phyloP scores from a whole-genome alignment of 352 stramenopile species.

The Globisporangium echinulatum region DNA sequence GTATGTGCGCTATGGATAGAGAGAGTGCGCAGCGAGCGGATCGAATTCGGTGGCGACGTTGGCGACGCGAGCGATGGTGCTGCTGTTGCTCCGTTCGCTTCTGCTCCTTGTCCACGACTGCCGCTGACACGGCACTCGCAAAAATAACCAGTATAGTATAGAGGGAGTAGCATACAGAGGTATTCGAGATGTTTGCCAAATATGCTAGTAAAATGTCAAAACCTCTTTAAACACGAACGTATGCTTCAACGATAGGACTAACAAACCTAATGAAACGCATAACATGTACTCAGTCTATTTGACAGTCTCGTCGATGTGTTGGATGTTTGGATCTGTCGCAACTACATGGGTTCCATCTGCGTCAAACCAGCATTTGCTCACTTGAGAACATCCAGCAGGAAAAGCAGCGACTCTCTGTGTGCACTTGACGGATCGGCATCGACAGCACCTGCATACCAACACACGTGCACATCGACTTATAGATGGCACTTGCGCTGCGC shows the following conservation, averaged over 20 bases:
- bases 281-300: not conserved
- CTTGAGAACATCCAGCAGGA: too few relatives aligned
- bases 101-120: not conserved
- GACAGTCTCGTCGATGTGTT: not conserved
- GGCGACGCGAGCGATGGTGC: not conserved
- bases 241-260: not conserved
- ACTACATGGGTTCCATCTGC: too few relatives aligned
- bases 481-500: not conserved
- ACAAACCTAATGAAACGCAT: not conserved
- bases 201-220: too few relatives aligned
- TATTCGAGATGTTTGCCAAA: too few relatives aligned
- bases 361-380: too few relatives aligned
- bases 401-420: not conserved
- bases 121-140: not conserved
- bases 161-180: too few relatives aligned
- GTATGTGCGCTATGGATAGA: not conserved
- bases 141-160: not conserved
- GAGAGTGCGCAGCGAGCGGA: too few relatives aligned
- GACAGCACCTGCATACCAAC: too few relatives aligned
- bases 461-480: too few relatives aligned
- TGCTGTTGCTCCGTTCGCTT: not conserved
- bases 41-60: too few relatives aligned
- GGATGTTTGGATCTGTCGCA: not conserved
- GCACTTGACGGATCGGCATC: not conserved
- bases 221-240: not conserved